A percentile compares a stretch with the other conserved stretches of the same genome.
Evolutionary conservation across 163 green algal genomes (phyloP).

Genomic region (Prototheca cutis): DNA sequence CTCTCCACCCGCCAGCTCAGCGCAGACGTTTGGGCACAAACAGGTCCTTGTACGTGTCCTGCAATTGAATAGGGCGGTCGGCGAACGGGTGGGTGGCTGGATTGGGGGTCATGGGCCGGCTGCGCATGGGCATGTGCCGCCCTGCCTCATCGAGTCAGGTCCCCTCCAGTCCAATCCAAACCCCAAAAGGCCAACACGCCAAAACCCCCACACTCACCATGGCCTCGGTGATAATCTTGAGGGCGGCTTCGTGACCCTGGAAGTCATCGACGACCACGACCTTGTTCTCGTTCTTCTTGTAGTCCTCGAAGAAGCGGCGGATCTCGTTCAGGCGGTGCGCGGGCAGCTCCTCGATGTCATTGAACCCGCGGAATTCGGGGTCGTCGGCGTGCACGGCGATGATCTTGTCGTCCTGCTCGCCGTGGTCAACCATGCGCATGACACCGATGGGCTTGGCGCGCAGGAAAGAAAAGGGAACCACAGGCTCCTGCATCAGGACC

Average conservation of each 20-base stretch:
- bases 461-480: conserved; percentile 85
- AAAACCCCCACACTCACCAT: conserved; percentile 37
- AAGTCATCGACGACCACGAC: conserved; percentile 76
- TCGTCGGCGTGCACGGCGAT: conserved; percentile 90
- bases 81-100: no score
- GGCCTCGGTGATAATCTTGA: conserved; percentile 53
- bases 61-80: no score
- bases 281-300: conserved; percentile 88
- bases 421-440: conserved; percentile 94
- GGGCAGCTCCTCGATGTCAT: conserved; percentile 83
- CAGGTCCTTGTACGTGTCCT: conserved; percentile 1
- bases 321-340: conserved; percentile 83
- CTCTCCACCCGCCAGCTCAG: no score
- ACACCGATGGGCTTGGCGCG: conserved; percentile 83
- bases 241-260: conserved; percentile 49
- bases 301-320: conserved; percentile 44
- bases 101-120: no score
- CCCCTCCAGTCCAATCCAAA: neutral
- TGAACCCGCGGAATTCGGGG: conserved; percentile 80
- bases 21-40: conserved; percentile 4
- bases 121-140: no score
- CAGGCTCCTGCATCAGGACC: conserved; percentile 89
- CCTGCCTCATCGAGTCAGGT: no score
- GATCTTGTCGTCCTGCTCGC: conserved; percentile 75
- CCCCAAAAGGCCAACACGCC: neutral